Conservation (phyloP, 148 eudicot genomes). For the Chenopodium suecicum region DNA sequence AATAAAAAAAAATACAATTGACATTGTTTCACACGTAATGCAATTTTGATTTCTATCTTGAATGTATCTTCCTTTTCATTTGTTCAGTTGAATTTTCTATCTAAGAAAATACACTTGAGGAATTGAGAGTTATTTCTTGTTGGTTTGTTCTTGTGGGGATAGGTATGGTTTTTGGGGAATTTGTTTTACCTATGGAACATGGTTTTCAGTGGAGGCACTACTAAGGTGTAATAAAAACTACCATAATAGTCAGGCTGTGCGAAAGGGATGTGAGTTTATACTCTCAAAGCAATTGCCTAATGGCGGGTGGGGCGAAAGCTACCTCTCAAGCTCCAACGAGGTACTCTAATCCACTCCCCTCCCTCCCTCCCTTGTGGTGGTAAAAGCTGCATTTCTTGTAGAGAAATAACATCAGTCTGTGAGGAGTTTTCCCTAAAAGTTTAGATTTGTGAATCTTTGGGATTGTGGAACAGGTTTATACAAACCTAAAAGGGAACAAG, state of each 20-base stretch:
- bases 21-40: no score
- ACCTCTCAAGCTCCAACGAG: constrained; percentile 53
- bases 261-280: constrained; percentile 53
- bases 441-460: not conserved
- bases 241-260: constrained; percentile 36
- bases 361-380: not conserved
- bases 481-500: constrained; percentile 46
- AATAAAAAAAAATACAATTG: no score
- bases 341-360: constrained; percentile 16
- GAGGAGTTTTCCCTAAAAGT: no score
- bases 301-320: constrained; percentile 81
- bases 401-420: no score
- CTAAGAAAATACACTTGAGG: no score
- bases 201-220: constrained; percentile 63
- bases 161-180: constrained; percentile 65
- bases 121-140: no score
- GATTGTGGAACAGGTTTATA: constrained; percentile 40
- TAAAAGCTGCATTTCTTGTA: no score
- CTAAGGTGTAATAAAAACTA: constrained; percentile 41
- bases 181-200: constrained; percentile 59
- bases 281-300: constrained; percentile 52
- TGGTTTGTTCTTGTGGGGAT: not conserved
- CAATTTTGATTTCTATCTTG: no score
- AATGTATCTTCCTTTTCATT: no score
- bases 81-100: no score